Base-by-base conservation (phyloP, 192 early-diverging fungal genomes). In the Coemansia sp. region DNA sequence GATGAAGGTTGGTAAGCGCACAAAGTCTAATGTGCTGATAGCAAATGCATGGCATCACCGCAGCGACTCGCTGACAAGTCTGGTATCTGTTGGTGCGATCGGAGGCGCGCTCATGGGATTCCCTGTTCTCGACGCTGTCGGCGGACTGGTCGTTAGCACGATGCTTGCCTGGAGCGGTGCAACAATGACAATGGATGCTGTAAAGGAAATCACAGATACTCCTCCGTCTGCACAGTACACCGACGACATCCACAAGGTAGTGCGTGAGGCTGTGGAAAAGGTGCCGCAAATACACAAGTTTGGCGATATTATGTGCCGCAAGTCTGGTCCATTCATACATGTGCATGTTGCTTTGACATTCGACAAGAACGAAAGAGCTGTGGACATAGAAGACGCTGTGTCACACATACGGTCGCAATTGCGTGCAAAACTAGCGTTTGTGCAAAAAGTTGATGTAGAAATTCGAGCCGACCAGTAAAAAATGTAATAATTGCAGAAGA, bases 21-120 rank as follows among this genome's bases (percentile, higher is more conserved):
- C 85, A 59, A 82, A 88, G 31, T 89, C 87, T 23, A 81, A 88
- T 45, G 91, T 94, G 1, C 75, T 94, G 28, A 68, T 91, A 7
- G 93, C 93, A 18, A 94, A 94, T 74, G 93, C 93, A 55, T 94
- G 90, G 89, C 93, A 94, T 58, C 93, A 94, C 64, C 89, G 93
- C 30, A 86, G 86, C 45, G 93, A 94, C 71, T 88, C 90, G 5
- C 73, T 82, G 73, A 87, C 87, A 20, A 89, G 88, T 45, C 40
- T 90, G 26, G 88, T 94, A 25, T 89, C 91, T 0, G 72, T 92
- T 2, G 88, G 66, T 34, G 90, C 91, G 5, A 91, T 94, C 33
- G 87, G 76, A 13, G 93, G 93, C 2, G 87, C 87, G 21, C 86
- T 87, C 56, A 63, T 86, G 60, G 93, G 93, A 12, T 70, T 88